These are phyloP conservation scores for Pilasporangium apinafurcum DNA, from an alignment of 352 stramenopile species.

Conservation along the genomic window DNA sequence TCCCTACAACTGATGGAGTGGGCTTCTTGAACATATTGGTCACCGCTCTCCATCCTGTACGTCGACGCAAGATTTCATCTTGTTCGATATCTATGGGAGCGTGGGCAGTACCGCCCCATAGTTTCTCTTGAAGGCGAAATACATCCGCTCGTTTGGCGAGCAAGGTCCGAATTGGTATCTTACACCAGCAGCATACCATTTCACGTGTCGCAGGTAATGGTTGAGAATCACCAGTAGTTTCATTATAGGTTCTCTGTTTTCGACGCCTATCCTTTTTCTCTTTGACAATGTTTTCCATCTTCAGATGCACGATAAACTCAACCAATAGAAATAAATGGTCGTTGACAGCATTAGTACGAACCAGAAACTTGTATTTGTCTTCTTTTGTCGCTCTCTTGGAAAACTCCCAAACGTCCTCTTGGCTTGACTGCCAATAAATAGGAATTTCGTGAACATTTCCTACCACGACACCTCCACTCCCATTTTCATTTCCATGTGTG, in stretches of 20 bases:
- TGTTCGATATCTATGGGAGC: conserved; percentile 64
- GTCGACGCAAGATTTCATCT: conserved; percentile 60
- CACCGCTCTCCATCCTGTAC: conserved; percentile 65
- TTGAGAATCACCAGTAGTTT: too few relatives aligned
- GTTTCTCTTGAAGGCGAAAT: conserved; percentile 40
- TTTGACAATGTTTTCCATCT: conserved; percentile 19
- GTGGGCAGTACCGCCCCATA: conserved; percentile 63
- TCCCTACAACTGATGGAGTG: conserved; percentile 38
- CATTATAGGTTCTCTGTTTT: conserved; percentile 1
- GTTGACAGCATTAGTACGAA: conserved; percentile 65
- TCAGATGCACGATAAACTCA: conserved; percentile 69
- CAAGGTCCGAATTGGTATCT: conserved; percentile 53
- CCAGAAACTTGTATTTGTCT: conserved; percentile 80
- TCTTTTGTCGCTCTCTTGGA: conserved; percentile 69
- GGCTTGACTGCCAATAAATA: conserved; percentile 54
- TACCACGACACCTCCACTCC: conserved; percentile 38
- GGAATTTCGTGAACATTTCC: conserved; percentile 77
- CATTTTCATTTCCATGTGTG: too few relatives aligned
- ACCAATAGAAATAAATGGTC: conserved; percentile 61
- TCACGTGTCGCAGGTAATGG: too few relatives aligned
- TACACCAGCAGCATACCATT: conserved; percentile 79
- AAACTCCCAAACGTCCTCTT: conserved; percentile 82
- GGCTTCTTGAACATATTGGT: conserved; percentile 58
- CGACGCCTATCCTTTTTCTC: conserved; percentile 6
- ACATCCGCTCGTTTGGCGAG: conserved; percentile 38